phyloP scores from a whole-genome alignment of 768 basidiomycete genomes.

The Tulasnella sp. region DNA sequence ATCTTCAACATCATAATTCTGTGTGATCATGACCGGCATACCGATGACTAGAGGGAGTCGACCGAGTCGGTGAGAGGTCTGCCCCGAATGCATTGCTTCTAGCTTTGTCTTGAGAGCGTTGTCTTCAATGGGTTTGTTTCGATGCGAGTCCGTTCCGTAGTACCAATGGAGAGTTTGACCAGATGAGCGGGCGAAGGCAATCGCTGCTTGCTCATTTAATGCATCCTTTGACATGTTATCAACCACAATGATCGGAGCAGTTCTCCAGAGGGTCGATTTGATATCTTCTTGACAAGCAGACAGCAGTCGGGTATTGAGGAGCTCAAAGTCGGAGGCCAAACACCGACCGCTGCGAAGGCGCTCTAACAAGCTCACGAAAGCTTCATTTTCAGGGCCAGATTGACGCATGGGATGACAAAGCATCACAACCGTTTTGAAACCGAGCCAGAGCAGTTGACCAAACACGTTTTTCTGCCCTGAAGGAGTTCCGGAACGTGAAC shows the following conservation, averaged over 20 bases:
- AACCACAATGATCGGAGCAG: background rate
- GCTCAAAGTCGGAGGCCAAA: background rate
- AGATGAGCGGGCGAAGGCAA: background rate
- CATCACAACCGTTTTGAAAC: background rate
- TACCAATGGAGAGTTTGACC: slow-evolving; percentile 11
- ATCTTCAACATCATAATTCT: slow-evolving; percentile 41
- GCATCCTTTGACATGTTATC: slow-evolving; percentile 25
- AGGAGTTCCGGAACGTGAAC: too few relatives aligned
- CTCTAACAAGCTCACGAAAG: background rate
- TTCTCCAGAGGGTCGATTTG: background rate
- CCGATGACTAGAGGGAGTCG: slow-evolving; percentile 7
- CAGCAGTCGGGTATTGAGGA: background rate
- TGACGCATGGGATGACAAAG: background rate
- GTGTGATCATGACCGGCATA: slow-evolving; percentile 25
- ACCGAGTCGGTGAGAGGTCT: slow-evolving; percentile 4
- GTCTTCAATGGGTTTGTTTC: background rate
- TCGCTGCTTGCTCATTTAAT: background rate
- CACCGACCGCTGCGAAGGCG: background rate
- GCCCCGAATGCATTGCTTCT: background rate
- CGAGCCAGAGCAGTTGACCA: background rate
- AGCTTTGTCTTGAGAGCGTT: background rate
- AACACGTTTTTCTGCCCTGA: background rate
- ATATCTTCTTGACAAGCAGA: background rate
- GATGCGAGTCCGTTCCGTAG: slow-evolving; percentile 5
- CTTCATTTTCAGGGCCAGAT: background rate